Evolutionary conservation across 306 rosid species (phyloP), one percentile per base, ranked within the genome.

Genomic region (Crataegus laevigata): DNA sequence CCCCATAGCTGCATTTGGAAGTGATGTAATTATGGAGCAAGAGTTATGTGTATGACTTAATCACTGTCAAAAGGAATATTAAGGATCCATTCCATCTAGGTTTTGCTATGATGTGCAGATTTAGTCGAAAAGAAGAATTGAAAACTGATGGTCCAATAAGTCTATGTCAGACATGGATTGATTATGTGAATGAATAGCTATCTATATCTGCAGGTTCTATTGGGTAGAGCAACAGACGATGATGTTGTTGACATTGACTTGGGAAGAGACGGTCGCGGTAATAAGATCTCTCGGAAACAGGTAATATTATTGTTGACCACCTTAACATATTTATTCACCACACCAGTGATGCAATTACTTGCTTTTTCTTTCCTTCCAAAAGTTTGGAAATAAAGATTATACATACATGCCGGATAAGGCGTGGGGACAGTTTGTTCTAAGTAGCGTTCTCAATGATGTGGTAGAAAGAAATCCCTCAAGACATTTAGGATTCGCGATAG

Each of bases 221-320:
- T 96, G 80, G 99, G 99, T 79, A 89, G 98, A 80, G 89, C 96
- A 71, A 84, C 98, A 13, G 88, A 83, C 26, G 89, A 87, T 76
- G 58, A 71, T 75, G 69, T 79, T 75, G 97, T 96, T 45, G 99
- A 96, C 82, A 88, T 96, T 83, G 98, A 96, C 88, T 87, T 96
- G 84, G 82, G 97, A 78, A 92, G 81, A 80, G 99, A 82, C 76
- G 87, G 96, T n/a, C 68, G 72, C 38, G 80, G 87, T 30, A 92
- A 89, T 68, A 85, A 87, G 85, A 86, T 92, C 80, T 96, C 99
- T 81, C 90, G 99, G 32, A 91, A 87, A 30, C 98, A 96, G 98
- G 99, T 96, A 78, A 54, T 86, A 77, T 70, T 69, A 68, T 74
- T 60, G 50, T 73, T 63, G 15, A 13, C 9, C 60, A 72, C 29